phyloP scores from a whole-genome alignment of 2,329 filamentous ascomycete genomes.

The Arthrinium puccinioides region DNA sequence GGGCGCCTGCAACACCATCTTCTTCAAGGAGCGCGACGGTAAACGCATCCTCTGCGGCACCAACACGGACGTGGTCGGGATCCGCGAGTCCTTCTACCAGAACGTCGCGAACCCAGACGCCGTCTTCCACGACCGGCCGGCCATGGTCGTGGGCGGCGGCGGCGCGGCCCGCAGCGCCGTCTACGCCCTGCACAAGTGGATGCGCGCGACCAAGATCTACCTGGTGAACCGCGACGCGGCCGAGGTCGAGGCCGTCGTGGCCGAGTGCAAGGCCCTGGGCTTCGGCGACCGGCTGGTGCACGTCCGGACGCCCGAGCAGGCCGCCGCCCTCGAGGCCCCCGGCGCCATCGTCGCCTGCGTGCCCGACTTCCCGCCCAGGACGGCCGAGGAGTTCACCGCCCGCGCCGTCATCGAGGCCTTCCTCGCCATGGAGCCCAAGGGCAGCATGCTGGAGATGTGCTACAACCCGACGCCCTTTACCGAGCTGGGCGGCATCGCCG shows the following conservation, averaged over 20 bases:
- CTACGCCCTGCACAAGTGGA: constrained; percentile 65
- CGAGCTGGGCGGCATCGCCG: constrained; percentile 53
- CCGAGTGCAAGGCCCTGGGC: constrained; percentile 52
- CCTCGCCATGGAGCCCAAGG: constrained; percentile 45
- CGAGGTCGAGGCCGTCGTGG: constrained; percentile 61
- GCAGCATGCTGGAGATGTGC: constrained; percentile 74
- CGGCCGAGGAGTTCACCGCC: constrained; percentile 52
- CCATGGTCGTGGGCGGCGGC: constrained; percentile 68
- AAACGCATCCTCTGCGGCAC: constrained; percentile 57
- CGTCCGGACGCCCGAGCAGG: constrained; percentile 55
- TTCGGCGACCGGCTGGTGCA: constrained; percentile 55
- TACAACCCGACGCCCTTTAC: constrained; percentile 71
- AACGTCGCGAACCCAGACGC: constrained; percentile 39
- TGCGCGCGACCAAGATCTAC: constrained; percentile 63
- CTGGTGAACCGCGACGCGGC: constrained; percentile 65
- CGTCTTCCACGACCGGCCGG: constrained; percentile 52
- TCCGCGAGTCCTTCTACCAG: constrained; percentile 63
- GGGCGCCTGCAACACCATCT: constrained; percentile 76
- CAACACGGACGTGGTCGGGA: constrained; percentile 76
- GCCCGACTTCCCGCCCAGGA: constrained; percentile 66
- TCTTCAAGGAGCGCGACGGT: constrained; percentile 44
- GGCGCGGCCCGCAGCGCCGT: constrained; percentile 73
- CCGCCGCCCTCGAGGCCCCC: constrained; percentile 46
- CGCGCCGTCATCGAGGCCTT: constrained; percentile 47
- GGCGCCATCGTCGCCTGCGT: constrained; percentile 68